A percentile compares a stretch with the other conserved stretches of the same genome.
Conservation (phyloP, 2,329 filamentous ascomycete species). For the Fusarium praegraminearum region DNA sequence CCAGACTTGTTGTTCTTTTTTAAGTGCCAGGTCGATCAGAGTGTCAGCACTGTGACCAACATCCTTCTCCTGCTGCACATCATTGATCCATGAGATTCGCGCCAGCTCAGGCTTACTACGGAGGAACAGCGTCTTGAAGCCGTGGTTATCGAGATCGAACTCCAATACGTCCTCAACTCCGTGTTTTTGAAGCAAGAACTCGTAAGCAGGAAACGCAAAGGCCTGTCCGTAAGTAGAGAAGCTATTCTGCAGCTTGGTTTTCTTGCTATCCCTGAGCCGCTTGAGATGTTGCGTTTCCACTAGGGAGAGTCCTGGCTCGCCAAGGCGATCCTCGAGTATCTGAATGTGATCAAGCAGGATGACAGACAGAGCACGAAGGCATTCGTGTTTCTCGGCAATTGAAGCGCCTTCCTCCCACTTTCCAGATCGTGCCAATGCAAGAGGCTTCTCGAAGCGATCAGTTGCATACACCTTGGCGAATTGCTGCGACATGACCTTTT, state of each 20-base stretch:
- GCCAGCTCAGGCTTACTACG: conserved; percentile 77
- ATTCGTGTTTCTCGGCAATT: conserved; percentile 69
- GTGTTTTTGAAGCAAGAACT: conserved; percentile 76
- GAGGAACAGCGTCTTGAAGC: conserved; percentile 83
- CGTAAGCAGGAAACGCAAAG: conserved; percentile 83
- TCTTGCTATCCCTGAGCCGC: conserved; percentile 56
- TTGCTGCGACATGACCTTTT: conserved; percentile 58
- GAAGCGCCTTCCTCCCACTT: conserved; percentile 69
- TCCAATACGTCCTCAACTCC: conserved; percentile 77
- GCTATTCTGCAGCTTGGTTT: conserved; percentile 61
- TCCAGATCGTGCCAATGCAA: conserved; percentile 65
- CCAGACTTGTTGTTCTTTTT: conserved; percentile 84
- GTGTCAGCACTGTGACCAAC: conserved; percentile 78
- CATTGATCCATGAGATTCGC: conserved; percentile 94
- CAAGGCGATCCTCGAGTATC: conserved; percentile 48
- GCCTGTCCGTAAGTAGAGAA: conserved; percentile 74
- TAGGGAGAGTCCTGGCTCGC: conserved; percentile 46
- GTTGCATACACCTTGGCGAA: conserved; percentile 62
- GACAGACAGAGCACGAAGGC: conserved; percentile 66
- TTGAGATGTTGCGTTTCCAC: conserved; percentile 49
- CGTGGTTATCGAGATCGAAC: conserved; percentile 74
- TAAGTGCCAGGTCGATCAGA: conserved; percentile 76
- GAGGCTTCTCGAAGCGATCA: conserved; percentile 65
- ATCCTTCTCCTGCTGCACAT: conserved; percentile 81
- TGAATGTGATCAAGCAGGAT: conserved; percentile 67